Base-by-base conservation (phyloP, 108 stramenopile genomes). In the Pseudonitzschia multiseries region DNA sequence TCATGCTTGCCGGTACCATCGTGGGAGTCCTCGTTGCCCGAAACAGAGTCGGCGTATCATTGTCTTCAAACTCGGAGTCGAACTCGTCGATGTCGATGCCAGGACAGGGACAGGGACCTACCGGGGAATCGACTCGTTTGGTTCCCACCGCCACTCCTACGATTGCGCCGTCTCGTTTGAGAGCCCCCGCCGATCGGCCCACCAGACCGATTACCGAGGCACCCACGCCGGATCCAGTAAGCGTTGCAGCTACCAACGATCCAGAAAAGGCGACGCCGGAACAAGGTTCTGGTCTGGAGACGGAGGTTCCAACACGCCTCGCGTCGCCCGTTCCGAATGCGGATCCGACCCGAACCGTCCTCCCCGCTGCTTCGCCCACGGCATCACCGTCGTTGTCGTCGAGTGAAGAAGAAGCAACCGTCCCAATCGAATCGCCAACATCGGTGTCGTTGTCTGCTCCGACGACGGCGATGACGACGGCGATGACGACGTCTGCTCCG, bases 111-210 rank as follows among this genome's bases (percentile, higher is more conserved):
- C n/a, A n/a, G n/a, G n/a, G n/a, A n/a, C n/a, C n/a, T n/a, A n/a
- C n/a, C n/a, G n/a, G n/a, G n/a, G n/a, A n/a, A n/a, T n/a, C n/a
- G n/a, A n/a, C n/a, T n/a, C n/a, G n/a, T n/a, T 18, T 33, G 14
- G 33, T 18, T 18, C 59, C 68, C 44, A 76, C 75, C 46, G 0
- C 26, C 6, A 24, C 43, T 21, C 75, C 75, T 20, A 48, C 67
- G 18, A 33, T 31, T 18, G 26, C 46, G 14, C 43, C 71, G 20
- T 60, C 71, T 4, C n/a, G 32, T 53, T 51, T 20, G 21, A 29
- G 48, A 65, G n/a, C n/a, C n/a, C 33, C 63, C 17, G 14, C 2
- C 22, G 40, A 6, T 21, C 41, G 42, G 32, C 31, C 67, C 33
- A 46, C 68, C 6, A 36, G 2, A 6, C 36, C 36, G 36, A 36